phyloP scores from a whole-genome alignment of 2,329 filamentous ascomycete species.

The Akanthomyces muscarius region DNA sequence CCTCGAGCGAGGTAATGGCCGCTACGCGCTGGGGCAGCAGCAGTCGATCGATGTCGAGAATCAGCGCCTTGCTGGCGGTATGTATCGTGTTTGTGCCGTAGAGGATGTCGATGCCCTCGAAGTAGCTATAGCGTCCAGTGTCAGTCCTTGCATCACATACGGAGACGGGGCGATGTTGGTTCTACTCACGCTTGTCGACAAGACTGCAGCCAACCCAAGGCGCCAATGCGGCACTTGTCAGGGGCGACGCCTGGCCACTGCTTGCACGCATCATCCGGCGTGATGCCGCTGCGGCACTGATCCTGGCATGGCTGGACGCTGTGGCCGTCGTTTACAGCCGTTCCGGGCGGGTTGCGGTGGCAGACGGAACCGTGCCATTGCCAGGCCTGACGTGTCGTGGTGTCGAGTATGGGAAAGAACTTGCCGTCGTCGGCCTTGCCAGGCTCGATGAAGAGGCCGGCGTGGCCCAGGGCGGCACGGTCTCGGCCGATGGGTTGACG shows the following conservation, averaged over 20 bases:
- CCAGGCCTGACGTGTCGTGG: conserved; percentile 21
- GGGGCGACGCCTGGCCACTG: conserved; percentile 23
- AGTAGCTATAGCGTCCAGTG: conserved; percentile 21
- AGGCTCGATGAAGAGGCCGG: conserved; percentile 8
- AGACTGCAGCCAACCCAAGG: conserved; percentile 29
- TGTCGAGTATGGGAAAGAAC: conserved; percentile 5
- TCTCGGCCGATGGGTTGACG: background rate
- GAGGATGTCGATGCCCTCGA: conserved; percentile 29
- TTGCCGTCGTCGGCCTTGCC: conserved; percentile 13
- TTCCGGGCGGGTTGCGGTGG: conserved; percentile 21
- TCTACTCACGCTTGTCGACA: conserved; percentile 28
- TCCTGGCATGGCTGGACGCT: conserved; percentile 21
- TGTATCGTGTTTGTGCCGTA: conserved; percentile 29
- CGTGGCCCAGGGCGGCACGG: background rate
- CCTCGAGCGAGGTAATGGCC: conserved; percentile 24
- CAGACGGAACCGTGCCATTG: conserved; percentile 27
- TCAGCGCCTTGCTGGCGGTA: conserved; percentile 22
- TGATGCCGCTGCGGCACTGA: conserved; percentile 21
- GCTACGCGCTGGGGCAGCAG: conserved; percentile 24
- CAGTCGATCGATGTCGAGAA: conserved; percentile 20
- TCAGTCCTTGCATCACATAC: background rate
- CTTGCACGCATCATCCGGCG: conserved; percentile 19
- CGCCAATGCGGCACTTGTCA: conserved; percentile 24
- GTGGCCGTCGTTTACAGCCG: background rate
- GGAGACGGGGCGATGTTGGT: background rate